These are phyloP conservation scores for Aspergillus baeticus DNA, from an alignment of 495 filamentous ascomycete species.

Conservation along the genomic window DNA sequence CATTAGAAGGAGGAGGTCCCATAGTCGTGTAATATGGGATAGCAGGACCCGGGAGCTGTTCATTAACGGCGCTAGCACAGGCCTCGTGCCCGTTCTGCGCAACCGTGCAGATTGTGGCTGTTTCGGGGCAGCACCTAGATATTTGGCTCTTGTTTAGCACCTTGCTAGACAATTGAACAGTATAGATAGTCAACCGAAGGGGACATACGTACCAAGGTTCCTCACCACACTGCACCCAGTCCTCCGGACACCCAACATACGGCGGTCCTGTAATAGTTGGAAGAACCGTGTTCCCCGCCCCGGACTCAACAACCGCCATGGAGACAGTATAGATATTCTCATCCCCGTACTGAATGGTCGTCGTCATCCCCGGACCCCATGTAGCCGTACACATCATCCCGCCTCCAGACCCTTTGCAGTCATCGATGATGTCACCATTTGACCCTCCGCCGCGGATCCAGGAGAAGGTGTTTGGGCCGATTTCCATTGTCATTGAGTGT, in stretches of 20 bases:
- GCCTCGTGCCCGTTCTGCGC: background rate
- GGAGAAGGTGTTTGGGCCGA: constrained; percentile 1
- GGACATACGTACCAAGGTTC: background rate
- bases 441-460: background rate
- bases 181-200: background rate
- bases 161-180: too few relatives aligned
- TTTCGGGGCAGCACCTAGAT: background rate
- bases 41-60: background rate
- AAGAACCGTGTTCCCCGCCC: background rate
- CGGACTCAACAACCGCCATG: background rate
- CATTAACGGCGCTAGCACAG: background rate
- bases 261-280: background rate
- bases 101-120: background rate
- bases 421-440: background rate
- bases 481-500: background rate
- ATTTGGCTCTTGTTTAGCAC: too few relatives aligned
- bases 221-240: background rate
- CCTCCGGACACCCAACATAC: background rate
- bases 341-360: background rate
- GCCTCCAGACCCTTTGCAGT: background rate
- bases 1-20: background rate
- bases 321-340: background rate
- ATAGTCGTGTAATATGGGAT: background rate
- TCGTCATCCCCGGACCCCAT: background rate
- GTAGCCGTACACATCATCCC: background rate